phyloP scores from a whole-genome alignment of 495 filamentous ascomycete species.

The Xylaria telfairii region DNA sequence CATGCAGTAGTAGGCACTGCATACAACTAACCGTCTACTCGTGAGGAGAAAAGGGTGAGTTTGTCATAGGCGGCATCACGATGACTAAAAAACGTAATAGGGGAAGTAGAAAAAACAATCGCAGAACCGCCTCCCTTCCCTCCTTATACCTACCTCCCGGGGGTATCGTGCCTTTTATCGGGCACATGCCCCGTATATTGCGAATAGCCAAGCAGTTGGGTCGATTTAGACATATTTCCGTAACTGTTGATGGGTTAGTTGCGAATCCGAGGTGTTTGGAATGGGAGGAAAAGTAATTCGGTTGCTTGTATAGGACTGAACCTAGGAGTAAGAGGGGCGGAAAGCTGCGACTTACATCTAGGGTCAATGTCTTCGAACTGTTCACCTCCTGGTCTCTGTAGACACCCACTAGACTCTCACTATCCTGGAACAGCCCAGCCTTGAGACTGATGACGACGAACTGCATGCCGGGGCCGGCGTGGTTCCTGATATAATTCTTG shows the following conservation, averaged over 20 bases:
- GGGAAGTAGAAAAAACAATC: background rate
- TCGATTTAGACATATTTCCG: slow-evolving; percentile 35
- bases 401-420: slow-evolving; percentile 91
- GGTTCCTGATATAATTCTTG: slow-evolving; percentile 90
- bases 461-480: slow-evolving; percentile 96
- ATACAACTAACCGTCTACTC: background rate
- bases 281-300: background rate
- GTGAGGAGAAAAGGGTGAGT: background rate
- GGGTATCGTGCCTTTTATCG: background rate
- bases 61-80: slow-evolving; percentile 5
- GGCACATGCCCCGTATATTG: background rate
- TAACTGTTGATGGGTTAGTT: slow-evolving; percentile 26
- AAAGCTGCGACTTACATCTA: slow-evolving; percentile 76
- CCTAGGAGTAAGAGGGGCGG: background rate
- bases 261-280: background rate
- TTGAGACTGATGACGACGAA: slow-evolving; percentile 98
- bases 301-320: background rate
- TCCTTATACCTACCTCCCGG: background rate
- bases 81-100: background rate
- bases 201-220: background rate
- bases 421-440: slow-evolving; percentile 90
- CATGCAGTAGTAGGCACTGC: background rate
- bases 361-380: slow-evolving; percentile 83
- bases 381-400: slow-evolving; percentile 94
- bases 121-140: background rate